Evolutionary conservation across 2,329 filamentous ascomycete species (phyloP).

Genomic region (Massarina eburnea): DNA sequence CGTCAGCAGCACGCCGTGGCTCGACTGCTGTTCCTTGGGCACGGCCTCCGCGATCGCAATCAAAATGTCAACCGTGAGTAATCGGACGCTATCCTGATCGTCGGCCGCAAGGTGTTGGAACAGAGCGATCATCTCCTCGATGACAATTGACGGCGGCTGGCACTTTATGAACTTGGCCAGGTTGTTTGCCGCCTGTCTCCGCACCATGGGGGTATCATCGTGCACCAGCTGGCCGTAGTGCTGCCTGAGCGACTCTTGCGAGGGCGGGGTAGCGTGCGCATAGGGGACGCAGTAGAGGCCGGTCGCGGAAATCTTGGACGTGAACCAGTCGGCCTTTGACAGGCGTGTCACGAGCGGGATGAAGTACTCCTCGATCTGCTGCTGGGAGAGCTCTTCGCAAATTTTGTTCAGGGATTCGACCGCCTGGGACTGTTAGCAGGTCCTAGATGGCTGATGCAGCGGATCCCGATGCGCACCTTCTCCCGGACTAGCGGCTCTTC

Average conservation of each 20-base stretch:
- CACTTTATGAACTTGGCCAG: constrained; percentile 97
- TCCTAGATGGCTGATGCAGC: background rate
- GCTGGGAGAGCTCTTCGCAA: constrained; percentile 83
- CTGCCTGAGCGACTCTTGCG: constrained; percentile 87
- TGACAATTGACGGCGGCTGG: constrained; percentile 87
- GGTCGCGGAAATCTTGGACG: constrained; percentile 96
- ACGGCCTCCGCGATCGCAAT: constrained; percentile 96
- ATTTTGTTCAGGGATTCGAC: constrained; percentile 99
- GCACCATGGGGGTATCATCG: constrained; percentile 98
- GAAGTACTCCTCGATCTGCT: constrained; percentile 96
- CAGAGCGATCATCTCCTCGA: constrained; percentile 98
- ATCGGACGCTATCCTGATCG: constrained; percentile 94
- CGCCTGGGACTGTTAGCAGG: constrained; percentile 61
- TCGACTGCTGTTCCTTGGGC: constrained; percentile 96
- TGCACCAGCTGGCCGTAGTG: constrained; percentile 93
- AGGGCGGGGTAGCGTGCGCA: constrained; percentile 81
- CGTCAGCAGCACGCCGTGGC: constrained; percentile 88
- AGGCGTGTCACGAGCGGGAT: constrained; percentile 93
- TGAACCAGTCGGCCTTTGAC: constrained; percentile 99
- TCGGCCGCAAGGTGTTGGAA: constrained; percentile 97
- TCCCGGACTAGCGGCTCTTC: constrained; percentile 97
- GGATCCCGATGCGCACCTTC: constrained; percentile 65
- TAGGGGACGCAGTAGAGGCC: constrained; percentile 94
- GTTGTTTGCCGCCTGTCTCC: constrained; percentile 94
- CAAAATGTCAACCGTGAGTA: constrained; percentile 93